Percentiles rank a stretch among this genome's conserved stretches.
These are phyloP conservation scores for Cryphonectria japonica DNA, from an alignment of 2,329 filamentous ascomycete species.

Conservation along the genomic window DNA sequence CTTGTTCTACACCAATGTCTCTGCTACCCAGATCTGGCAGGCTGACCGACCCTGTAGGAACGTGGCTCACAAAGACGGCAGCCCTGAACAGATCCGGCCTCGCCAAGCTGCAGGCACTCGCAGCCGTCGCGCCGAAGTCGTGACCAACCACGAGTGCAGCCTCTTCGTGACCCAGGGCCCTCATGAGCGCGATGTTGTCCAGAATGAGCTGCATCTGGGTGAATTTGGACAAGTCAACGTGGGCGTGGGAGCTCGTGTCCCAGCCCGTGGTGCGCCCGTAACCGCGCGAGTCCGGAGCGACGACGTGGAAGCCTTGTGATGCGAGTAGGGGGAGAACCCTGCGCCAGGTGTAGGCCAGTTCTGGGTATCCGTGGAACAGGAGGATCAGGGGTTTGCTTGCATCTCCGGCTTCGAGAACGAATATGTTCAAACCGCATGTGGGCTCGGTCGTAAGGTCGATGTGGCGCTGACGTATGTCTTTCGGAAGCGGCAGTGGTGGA, in stretches of 20 bases:
- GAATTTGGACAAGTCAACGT: constrained; percentile 59
- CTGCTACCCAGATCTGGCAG: not conserved
- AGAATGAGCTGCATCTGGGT: constrained; percentile 15
- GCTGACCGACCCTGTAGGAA: constrained; percentile 57
- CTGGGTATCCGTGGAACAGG: constrained; percentile 69
- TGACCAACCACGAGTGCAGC: constrained; percentile 60
- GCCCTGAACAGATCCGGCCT: constrained; percentile 67
- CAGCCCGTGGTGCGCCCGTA: constrained; percentile 69
- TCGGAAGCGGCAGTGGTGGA: constrained; percentile 46
- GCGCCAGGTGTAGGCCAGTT: constrained; percentile 72
- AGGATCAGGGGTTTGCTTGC: constrained; percentile 58
- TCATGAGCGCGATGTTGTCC: constrained; percentile 51
- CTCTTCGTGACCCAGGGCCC: constrained; percentile 59
- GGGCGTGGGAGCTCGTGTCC: constrained; percentile 61
- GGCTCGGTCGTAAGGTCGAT: constrained; percentile 47
- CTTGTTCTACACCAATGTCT: too few species aligned
- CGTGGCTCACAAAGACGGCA: constrained; percentile 67
- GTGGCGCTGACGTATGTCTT: constrained; percentile 58
- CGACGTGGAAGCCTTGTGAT: constrained; percentile 63
- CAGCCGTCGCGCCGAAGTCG: constrained; percentile 66
- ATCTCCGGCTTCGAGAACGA: constrained; percentile 59
- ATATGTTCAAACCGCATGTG: constrained; percentile 62
- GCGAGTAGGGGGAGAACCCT: constrained; percentile 64
- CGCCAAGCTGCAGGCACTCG: constrained; percentile 60
- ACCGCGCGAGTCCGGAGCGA: constrained; percentile 70